phyloP scores from a whole-genome alignment of 768 basidiomycete genomes.

The Boletus pseudo-olivaceus region DNA sequence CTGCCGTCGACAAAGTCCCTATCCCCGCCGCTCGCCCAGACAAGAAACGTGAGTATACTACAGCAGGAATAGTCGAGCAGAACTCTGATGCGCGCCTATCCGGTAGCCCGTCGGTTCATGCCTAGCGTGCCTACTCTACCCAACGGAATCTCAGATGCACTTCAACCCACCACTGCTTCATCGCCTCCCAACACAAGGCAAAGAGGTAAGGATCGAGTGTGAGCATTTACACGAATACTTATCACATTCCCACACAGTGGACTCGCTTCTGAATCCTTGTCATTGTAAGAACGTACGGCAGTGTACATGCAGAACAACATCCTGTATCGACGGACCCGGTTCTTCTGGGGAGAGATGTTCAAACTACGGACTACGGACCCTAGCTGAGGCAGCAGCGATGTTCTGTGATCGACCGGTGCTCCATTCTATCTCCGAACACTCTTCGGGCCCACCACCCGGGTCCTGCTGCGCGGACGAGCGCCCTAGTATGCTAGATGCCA shows the following conservation, averaged over 20 bases:
- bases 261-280: constrained; percentile 62
- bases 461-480: constrained; percentile 19
- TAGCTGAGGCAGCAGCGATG: constrained; percentile 37
- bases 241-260: constrained; percentile 39
- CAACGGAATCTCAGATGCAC: constrained; percentile 64
- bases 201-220: constrained; percentile 37
- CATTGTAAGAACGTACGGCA: constrained; percentile 52
- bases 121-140: constrained; percentile 70
- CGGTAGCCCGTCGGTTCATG: constrained; percentile 62
- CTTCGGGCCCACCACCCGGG: constrained; percentile 10
- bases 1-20: constrained; percentile 27
- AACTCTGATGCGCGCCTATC: constrained; percentile 16
- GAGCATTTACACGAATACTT: neutral
- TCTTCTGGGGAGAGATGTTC: neutral
- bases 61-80: neutral
- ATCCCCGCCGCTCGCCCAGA: constrained; percentile 32
- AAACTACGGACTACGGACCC: constrained; percentile 29
- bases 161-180: constrained; percentile 27
- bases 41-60: constrained; percentile 29
- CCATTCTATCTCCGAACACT: constrained; percentile 1
- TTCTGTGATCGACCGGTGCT: constrained; percentile 9
- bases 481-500: neutral
- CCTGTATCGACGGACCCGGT: constrained; percentile 3
- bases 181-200: constrained; percentile 44
- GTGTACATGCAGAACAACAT: constrained; percentile 44